These are phyloP conservation scores for Alternaria incomplexa DNA, from an alignment of 2,329 filamentous ascomycete genomes.

Conservation along the genomic window DNA sequence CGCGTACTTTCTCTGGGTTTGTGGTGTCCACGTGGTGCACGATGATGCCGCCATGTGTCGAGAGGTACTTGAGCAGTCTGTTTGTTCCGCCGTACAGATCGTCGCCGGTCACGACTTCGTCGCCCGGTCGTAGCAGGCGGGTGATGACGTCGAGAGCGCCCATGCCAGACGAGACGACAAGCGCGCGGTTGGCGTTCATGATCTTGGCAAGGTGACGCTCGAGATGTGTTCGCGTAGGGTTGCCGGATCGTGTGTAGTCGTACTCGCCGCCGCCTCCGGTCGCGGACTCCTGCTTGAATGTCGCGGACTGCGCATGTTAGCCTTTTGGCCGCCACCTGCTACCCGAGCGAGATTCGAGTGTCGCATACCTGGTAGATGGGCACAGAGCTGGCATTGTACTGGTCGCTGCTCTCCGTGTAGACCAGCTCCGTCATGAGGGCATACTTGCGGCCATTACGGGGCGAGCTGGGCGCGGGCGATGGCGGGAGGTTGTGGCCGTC, in stretches of 20 bases:
- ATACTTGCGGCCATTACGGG: constrained; percentile 84
- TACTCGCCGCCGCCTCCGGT: constrained; percentile 83
- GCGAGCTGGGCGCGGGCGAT: constrained; percentile 91
- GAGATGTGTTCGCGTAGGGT: constrained; percentile 93
- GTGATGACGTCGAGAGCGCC: constrained; percentile 96
- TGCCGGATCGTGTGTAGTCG: constrained; percentile 97
- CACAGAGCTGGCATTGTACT: constrained; percentile 95
- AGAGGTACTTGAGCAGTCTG: constrained; percentile 88
- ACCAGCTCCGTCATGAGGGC: constrained; percentile 95
- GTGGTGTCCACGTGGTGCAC: constrained; percentile 98
- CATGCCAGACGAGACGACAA: constrained; percentile 97
- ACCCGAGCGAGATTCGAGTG: neutral
- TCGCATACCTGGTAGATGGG: constrained; percentile 85
- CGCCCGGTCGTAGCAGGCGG: constrained; percentile 84
- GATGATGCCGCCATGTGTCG: constrained; percentile 85
- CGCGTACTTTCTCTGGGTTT: constrained; percentile 70
- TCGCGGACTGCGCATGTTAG: constrained; percentile 72
- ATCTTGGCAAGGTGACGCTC: constrained; percentile 98
- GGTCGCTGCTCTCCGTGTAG: constrained; percentile 93
- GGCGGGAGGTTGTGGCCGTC: constrained; percentile 50
- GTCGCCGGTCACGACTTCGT: constrained; percentile 96
- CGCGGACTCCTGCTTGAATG: constrained; percentile 91
- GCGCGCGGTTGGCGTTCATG: constrained; percentile 90
- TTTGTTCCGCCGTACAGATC: constrained; percentile 97
- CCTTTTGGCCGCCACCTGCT: neutral